A percentile compares a stretch with the other conserved stretches of the same genome.
These are phyloP conservation scores for Xylariaceae sp. DNA, from an alignment of 2,329 filamentous ascomycete species.

Conservation along the genomic window DNA sequence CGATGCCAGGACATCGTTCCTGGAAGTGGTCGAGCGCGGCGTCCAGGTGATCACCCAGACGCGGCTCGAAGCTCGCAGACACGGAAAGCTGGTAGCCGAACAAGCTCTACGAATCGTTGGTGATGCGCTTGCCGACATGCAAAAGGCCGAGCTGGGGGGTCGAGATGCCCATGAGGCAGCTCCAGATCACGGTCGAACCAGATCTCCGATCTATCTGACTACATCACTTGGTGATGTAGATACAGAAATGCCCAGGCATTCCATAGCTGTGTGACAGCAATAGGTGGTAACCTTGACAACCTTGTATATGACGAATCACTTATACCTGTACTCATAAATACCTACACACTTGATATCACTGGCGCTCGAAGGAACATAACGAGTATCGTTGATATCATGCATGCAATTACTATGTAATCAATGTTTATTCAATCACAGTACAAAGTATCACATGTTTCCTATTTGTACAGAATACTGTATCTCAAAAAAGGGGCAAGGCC, in stretches of 20 bases:
- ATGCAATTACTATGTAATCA: too few species aligned
- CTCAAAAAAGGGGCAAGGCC: neutral
- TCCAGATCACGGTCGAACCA: too few species aligned
- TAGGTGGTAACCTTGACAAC: too few species aligned
- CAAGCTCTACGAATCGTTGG: conserved; percentile 26
- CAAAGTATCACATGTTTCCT: too few species aligned
- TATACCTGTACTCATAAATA: neutral
- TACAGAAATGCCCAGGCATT: neutral
- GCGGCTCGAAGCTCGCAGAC: conserved; percentile 13
- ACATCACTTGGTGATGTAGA: neutral
- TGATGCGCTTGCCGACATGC: conserved; percentile 19
- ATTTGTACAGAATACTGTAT: too few species aligned
- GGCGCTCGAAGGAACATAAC: too few species aligned
- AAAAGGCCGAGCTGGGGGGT: too few species aligned
- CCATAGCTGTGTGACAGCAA: neutral
- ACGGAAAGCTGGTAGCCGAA: conserved; percentile 19
- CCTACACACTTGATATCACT: too few species aligned
- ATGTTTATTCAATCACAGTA: too few species aligned
- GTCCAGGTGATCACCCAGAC: conserved; percentile 6
- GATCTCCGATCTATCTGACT: too few species aligned
- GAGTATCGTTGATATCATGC: too few species aligned
- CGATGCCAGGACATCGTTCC: conserved; percentile 4
- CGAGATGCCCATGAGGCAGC: too few species aligned
- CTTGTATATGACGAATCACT: conserved; percentile 1
- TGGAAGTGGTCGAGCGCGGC: conserved; percentile 18